These are phyloP conservation scores for Cadophora luteo-olivacea DNA, from an alignment of 2,329 filamentous ascomycete genomes.

Conservation along the genomic window DNA sequence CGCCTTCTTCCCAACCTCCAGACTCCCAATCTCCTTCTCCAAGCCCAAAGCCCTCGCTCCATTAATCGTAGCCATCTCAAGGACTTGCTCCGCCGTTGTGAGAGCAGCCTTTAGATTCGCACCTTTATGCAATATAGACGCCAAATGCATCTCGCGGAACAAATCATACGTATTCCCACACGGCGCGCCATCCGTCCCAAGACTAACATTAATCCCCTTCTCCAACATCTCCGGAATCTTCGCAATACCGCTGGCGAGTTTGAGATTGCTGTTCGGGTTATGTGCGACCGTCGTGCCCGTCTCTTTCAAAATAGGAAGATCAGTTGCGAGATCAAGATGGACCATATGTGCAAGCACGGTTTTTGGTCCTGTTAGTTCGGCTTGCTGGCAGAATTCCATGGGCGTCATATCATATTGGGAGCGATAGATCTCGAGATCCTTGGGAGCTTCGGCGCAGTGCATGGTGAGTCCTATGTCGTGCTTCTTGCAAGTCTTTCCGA, in stretches of 20 bases:
- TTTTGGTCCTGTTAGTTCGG: conserved; percentile 48
- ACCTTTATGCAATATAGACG: conserved; percentile 56
- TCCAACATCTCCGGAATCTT: conserved; percentile 53
- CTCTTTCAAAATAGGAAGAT: conserved; percentile 49
- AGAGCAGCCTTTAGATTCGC: conserved; percentile 49
- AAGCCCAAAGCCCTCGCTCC: conserved; percentile 56
- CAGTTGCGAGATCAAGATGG: conserved; percentile 52
- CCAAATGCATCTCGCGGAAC: conserved; percentile 59
- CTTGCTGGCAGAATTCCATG: conserved; percentile 51
- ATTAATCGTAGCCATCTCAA: conserved; percentile 59
- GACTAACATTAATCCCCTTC: conserved; percentile 52
- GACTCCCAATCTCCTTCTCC: conserved; percentile 58
- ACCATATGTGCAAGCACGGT: conserved; percentile 60
- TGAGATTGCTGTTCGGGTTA: conserved; percentile 58
- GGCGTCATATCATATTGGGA: conserved; percentile 50
- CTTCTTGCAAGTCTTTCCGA: conserved; percentile 43
- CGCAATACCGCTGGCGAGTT: conserved; percentile 58
- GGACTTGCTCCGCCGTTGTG: conserved; percentile 52
- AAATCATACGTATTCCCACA: conserved; percentile 60
- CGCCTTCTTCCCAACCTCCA: conserved; percentile 59
- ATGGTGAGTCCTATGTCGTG: conserved; percentile 48
- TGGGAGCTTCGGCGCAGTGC: conserved; percentile 48
- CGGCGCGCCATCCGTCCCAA: conserved; percentile 60
- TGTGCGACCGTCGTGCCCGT: conserved; percentile 55
- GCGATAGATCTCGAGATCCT: conserved; percentile 48